These are phyloP conservation scores for Sugiyamaella paludigena DNA, from an alignment of 1,139 yeast species.

Conservation along the genomic window DNA sequence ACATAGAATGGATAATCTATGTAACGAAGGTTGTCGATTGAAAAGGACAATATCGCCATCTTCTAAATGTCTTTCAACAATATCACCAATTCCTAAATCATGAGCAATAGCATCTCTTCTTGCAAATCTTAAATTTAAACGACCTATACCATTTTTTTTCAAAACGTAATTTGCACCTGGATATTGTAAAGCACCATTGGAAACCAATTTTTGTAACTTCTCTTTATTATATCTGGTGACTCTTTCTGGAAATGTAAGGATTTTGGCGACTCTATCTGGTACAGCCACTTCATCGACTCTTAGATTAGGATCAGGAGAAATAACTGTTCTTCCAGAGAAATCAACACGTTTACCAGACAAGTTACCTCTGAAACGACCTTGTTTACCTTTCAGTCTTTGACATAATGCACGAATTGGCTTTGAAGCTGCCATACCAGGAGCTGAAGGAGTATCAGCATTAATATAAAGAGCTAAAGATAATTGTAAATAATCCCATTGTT, in stretches of 20 bases:
- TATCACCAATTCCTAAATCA: constrained; percentile 77
- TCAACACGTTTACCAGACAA: constrained; percentile 98
- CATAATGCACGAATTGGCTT: constrained; percentile 95
- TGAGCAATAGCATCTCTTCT: constrained; percentile 76
- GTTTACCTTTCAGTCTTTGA: constrained; percentile 96
- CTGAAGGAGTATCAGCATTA: constrained; percentile 77
- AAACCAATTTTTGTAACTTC: constrained; percentile 67
- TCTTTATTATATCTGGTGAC: constrained; percentile 84
- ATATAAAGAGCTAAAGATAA: constrained; percentile 96
- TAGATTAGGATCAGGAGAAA: constrained; percentile 97
- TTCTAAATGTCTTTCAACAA: constrained; percentile 96
- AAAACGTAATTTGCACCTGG: constrained; percentile 96
- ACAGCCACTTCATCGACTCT: constrained; percentile 96
- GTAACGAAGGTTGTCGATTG: constrained; percentile 97
- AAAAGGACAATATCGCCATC: constrained; percentile 96
- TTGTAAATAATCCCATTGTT: constrained; percentile 97
- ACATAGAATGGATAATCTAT: constrained; percentile 87
- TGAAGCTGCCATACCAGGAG: constrained; percentile 48
- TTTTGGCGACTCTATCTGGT: constrained; percentile 94
- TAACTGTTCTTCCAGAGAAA: constrained; percentile 96
- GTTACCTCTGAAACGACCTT: constrained; percentile 98
- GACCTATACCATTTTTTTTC: constrained; percentile 79
- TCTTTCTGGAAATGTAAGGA: constrained; percentile 91
- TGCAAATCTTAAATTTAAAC: constrained; percentile 87
- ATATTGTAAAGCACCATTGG: constrained; percentile 83